Conservation (phyloP, 371 early-diverging fungal genomes). For the Haplosporangium sp. region DNA sequence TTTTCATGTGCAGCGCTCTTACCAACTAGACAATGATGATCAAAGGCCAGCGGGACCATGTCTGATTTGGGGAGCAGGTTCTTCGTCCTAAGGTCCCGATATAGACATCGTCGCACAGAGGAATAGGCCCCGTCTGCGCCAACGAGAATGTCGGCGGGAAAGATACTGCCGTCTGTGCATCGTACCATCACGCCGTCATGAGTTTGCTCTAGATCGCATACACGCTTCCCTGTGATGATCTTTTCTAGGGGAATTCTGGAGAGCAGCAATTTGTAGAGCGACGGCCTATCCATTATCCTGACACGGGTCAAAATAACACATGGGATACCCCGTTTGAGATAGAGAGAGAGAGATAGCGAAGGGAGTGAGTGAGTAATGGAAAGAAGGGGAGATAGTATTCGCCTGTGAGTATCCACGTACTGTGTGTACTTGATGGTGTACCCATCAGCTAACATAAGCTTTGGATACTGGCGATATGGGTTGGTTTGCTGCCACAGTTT, state of each 20-base stretch:
- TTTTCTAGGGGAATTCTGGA: slow-evolving; percentile 29
- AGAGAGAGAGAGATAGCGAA: background rate
- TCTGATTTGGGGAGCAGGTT: slow-evolving; percentile 39
- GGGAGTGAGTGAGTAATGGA: background rate
- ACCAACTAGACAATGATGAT: slow-evolving; percentile 51
- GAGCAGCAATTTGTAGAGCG: slow-evolving; percentile 34
- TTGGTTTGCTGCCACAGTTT: background rate
- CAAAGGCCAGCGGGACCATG: slow-evolving; percentile 41
- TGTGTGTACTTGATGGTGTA: too few relatives aligned
- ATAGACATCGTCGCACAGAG: slow-evolving; percentile 32
- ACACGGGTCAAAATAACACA: background rate
- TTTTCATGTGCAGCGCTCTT: slow-evolving; percentile 15
- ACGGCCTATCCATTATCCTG: slow-evolving; percentile 47
- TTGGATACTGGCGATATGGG: background rate
- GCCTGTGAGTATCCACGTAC: too few relatives aligned
- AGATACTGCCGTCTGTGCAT: slow-evolving; percentile 24
- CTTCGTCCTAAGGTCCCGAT: slow-evolving; percentile 19
- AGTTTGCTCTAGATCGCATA: slow-evolving; percentile 31
- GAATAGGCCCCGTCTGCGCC: slow-evolving; percentile 53
- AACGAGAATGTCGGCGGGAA: slow-evolving; percentile 31
- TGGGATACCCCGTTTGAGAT: background rate
- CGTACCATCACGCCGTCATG: slow-evolving; percentile 26
- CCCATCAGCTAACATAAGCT: too few relatives aligned
- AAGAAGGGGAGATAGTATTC: too few relatives aligned
- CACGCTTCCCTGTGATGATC: slow-evolving; percentile 34